Base-by-base conservation (phyloP, 2,329 filamentous ascomycete genomes). In the Harringtonia lauricola region DNA sequence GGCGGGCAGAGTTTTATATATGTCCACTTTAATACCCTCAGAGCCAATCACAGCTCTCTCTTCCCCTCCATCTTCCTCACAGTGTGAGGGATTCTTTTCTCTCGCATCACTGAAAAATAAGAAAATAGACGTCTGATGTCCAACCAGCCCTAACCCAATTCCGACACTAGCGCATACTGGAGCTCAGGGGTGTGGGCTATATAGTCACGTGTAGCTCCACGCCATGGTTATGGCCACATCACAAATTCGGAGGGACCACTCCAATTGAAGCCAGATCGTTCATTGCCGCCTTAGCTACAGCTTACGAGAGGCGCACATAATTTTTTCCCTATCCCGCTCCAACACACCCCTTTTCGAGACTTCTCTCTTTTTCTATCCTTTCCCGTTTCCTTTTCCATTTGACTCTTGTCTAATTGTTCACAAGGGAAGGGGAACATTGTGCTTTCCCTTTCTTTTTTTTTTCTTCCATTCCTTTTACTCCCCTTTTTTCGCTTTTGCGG, bases 231-330 rank as follows among this genome's bases (percentile, higher is more conserved):
- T 52, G 53, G 53, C 49, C 53, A 55, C 51, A 55, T 55, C 52
- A 49, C 52, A 51, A 43, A 37, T 50, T 46, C 40, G 30, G 48
- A 42, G 43, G n/a, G n/a, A n/a, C n/a, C n/a, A n/a, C n/a, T n/a
- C n/a, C 48, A 45, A 49, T 52, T 52, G 50, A 57, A 54, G 53
- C 55, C 54, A 57, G 54, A 59, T 59, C 54, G 42, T 50, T 53
- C 44, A 43, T 45, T 49, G 22, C 28, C 29, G 19, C 21, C 15
- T n/a, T n/a, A 36, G 42, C 30, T 36, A 19, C 18, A 10, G 24
- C 24, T 26, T 39, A 38, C 5, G n/a, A n/a, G n/a, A n/a, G n/a
- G 31, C 24, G 36, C 31, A 18, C 29, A 34, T 43, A 37, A 37
- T 45, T 45, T 48, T 48, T 48, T 37, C 29, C 41, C 43, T 15